Conservation (phyloP, 805 yeast genomes). For the Kuraishia hungarica region DNA sequence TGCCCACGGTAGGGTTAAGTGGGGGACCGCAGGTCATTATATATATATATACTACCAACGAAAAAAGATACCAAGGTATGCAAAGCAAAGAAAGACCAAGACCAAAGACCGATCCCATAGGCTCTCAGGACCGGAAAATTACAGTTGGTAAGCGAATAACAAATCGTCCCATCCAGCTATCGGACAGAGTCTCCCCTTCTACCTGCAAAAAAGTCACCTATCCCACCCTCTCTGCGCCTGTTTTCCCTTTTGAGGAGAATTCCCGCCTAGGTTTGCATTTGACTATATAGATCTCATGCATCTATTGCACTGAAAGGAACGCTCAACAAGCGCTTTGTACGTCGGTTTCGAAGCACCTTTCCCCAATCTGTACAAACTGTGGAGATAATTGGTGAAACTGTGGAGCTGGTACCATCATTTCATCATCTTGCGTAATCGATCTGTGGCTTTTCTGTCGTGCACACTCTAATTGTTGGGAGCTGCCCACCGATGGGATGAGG, state of each 20-base stretch:
- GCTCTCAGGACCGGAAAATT: background rate
- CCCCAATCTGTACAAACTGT: background rate
- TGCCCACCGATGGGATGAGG: background rate
- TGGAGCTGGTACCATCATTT: background rate
- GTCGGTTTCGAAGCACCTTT: background rate
- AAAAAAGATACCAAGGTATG: background rate
- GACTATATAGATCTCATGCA: background rate
- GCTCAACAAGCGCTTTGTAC: background rate
- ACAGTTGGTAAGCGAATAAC: background rate
- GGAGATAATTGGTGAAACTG: background rate
- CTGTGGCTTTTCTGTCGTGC: background rate
- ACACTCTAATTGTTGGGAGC: background rate
- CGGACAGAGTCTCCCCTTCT: background rate
- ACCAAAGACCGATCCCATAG: background rate
- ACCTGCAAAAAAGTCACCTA: background rate
- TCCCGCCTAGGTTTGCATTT: background rate
- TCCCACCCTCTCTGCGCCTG: background rate
- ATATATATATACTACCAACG: background rate
- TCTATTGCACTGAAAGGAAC: background rate
- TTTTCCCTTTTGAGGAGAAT: background rate
- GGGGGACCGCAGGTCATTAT: background rate
- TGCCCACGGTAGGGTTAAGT: background rate
- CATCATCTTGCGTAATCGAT: background rate
- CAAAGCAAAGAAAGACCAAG: background rate
- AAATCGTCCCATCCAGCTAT: background rate